Evolutionary conservation across 345 rosid species (phyloP), one percentile per base, ranked within the genome.

Genomic region (Salix arbutifolia): DNA sequence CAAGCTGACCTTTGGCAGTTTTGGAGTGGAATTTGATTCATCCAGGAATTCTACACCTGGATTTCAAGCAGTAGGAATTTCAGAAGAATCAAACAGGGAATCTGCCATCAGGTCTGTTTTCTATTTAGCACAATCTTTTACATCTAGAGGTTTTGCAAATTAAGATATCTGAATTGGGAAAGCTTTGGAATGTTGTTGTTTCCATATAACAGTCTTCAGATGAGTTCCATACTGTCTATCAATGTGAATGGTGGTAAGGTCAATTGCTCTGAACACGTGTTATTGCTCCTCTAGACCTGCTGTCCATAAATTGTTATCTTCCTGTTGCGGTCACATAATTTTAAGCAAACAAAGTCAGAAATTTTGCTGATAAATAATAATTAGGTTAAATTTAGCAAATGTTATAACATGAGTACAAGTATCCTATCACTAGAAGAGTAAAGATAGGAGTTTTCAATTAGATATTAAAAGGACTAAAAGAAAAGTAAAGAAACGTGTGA

Each of bases 1-100:
- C 76, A 86, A 72, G 79, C 90, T 94, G 61, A 92, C 92, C 70
- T 94, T 94, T 81, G 98, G 98, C 56, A 94, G 95, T 80, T 89
- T 94, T 78, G 94, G 91, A 71, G 67, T 78, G 30, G 98, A 90
- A 70, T 75, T 85, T 77, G 89, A 90, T 80, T 68, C 86, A 65
- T 84, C 89, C 35, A 78, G 44, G 70, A 85, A 28, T 79, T 75
- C 75, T 68, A 74, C 72, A 23, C 71, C 89, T 21, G 91, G 85
- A 67, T 75, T 82, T 60, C 78, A 82, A 67, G 73, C 84, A 28
- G 74, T 73, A 44, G 84, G 84, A 77, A 84, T 77, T 42, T 69
- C 83, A 66, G 89, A 86, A 78, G 97, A 87, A 65, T 76, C 80
- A 66, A 84, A 78, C 78, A 83, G 82, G 65, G 88, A 88, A 78